phyloP scores from a whole-genome alignment of 1,139 yeast species.

The Yarrowia galli region DNA sequence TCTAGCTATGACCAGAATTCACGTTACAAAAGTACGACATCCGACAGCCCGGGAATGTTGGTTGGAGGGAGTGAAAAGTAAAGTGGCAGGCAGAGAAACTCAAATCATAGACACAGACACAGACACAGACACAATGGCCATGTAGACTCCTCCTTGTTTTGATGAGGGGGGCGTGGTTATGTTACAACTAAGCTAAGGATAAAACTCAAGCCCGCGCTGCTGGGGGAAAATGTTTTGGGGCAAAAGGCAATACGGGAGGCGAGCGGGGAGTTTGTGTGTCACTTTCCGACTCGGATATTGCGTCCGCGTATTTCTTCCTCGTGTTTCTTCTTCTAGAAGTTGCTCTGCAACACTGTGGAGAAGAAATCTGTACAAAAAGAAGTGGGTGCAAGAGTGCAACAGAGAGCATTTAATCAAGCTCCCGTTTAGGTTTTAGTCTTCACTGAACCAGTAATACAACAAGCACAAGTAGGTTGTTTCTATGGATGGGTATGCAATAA shows the following conservation, averaged over 20 bases:
- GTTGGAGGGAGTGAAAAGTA: neutral
- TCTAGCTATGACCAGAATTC: neutral
- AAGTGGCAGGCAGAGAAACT: neutral
- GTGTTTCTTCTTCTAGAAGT: conserved; percentile 9
- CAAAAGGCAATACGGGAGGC: too few relatives aligned
- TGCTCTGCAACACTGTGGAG: conserved; percentile 14
- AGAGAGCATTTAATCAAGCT: conserved; percentile 6
- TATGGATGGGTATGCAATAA: conserved; percentile 34
- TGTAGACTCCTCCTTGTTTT: neutral
- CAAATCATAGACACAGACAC: too few relatives aligned
- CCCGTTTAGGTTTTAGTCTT: too few relatives aligned
- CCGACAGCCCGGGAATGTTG: neutral
- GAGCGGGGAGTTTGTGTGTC: too few relatives aligned
- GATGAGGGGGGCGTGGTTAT: too few relatives aligned
- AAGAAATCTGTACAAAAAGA: too few relatives aligned
- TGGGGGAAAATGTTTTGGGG: too few relatives aligned
- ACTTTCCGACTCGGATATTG: neutral
- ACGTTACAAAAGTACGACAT: neutral
- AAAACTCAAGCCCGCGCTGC: too few relatives aligned
- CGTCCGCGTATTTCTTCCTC: neutral
- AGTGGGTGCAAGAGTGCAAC: too few relatives aligned
- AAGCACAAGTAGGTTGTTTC: conserved; percentile 20
- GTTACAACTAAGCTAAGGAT: too few relatives aligned
- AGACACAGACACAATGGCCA: too few relatives aligned
- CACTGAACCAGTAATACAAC: too few relatives aligned